Conservation (phyloP, 2,329 filamentous ascomycete genomes). For the Ceratocystis harringtonii region DNA sequence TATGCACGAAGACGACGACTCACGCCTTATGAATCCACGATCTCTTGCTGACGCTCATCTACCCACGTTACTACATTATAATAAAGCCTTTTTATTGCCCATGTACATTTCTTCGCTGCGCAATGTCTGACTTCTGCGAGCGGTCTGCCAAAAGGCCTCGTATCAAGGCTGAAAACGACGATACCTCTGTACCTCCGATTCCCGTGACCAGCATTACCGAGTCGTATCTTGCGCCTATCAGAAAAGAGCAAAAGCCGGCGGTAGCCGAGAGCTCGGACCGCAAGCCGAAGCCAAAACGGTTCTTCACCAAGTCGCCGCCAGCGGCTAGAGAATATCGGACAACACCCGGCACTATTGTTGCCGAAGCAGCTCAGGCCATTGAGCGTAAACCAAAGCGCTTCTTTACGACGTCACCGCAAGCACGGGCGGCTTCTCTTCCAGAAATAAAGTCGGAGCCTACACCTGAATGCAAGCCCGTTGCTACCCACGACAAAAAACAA, state of each 20-base stretch:
- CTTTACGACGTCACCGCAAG: neutral
- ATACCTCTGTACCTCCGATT: neutral
- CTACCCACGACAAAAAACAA: neutral
- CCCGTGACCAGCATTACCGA: neutral
- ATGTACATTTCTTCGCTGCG: neutral
- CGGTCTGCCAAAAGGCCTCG: slow-evolving; percentile 11
- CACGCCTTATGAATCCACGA: slow-evolving; percentile 6
- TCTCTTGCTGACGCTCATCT: neutral
- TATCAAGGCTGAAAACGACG: neutral
- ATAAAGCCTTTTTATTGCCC: neutral
- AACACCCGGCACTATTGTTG: too few species aligned
- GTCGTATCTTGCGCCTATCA: slow-evolving; percentile 12
- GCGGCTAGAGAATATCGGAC: neutral
- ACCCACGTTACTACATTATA: neutral
- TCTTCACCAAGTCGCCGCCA: slow-evolving; percentile 3
- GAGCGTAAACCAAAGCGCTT: neutral
- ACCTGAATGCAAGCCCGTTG: neutral
- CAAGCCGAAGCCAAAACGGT: slow-evolving; percentile 5
- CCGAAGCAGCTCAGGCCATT: neutral
- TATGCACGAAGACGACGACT: neutral
- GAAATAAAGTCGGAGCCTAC: neutral
- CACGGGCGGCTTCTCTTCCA: neutral
- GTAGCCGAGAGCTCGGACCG: neutral
- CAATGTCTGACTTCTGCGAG: slow-evolving; percentile 7
- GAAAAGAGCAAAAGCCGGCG: neutral